phyloP scores from a whole-genome alignment of 2,329 filamentous ascomycete species.

The Cordyceps militaris region DNA sequence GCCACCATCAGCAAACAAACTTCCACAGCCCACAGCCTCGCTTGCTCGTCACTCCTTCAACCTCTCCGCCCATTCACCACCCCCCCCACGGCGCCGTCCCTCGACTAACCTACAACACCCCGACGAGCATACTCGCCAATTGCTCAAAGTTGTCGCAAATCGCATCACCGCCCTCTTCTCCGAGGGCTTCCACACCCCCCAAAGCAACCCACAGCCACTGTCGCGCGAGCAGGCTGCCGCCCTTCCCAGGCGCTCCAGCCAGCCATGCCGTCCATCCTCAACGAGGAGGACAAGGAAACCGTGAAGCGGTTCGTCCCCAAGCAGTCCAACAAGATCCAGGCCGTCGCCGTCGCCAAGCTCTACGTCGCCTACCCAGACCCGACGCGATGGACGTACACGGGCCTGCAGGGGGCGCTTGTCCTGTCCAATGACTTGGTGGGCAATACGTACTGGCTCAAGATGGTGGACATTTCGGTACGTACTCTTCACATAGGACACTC shows the following conservation, averaged over 20 bases:
- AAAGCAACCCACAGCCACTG: conserved; percentile 2
- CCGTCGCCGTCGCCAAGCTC: conserved; percentile 85
- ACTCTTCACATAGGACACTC: too few relatives aligned
- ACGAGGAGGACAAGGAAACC: conserved; percentile 90
- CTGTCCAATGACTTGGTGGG: conserved; percentile 91
- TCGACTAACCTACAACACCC: neutral
- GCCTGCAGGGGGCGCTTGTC: conserved; percentile 83
- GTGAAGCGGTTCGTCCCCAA: conserved; percentile 94
- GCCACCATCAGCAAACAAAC: neutral
- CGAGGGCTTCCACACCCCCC: neutral
- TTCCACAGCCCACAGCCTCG: neutral
- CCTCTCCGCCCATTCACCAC: neutral
- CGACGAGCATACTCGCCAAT: neutral
- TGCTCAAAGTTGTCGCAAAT: neutral
- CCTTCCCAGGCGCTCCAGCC: conserved; percentile 19
- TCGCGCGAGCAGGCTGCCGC: conserved; percentile 8
- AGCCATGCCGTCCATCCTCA: conserved; percentile 64
- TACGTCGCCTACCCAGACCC: conserved; percentile 87
- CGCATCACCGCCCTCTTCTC: neutral
- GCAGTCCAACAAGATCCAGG: conserved; percentile 93
- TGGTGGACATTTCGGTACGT: conserved; percentile 86
- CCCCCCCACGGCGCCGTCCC: neutral
- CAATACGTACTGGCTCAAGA: conserved; percentile 93
- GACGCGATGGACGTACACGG: conserved; percentile 87
- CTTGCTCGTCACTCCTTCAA: conserved; percentile 6